Conservation (phyloP, 2,329 filamentous ascomycete genomes). For the Seiridium cupressi region DNA sequence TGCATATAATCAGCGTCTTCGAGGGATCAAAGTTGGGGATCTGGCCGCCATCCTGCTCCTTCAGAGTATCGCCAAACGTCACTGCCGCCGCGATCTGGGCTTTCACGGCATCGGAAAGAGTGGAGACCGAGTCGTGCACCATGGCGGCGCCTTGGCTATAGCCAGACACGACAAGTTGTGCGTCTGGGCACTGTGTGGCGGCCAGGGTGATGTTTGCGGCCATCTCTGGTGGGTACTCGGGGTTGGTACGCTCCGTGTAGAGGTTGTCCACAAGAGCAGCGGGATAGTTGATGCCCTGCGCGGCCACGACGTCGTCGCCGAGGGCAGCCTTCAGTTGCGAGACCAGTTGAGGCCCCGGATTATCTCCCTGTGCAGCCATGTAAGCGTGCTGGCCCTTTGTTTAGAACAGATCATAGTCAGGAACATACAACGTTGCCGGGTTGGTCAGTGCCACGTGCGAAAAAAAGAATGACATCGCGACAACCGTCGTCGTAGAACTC, state of each 20-base stretch:
- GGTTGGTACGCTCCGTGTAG: conserved; percentile 23
- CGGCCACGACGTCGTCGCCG: conserved; percentile 10
- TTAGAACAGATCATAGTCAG: neutral
- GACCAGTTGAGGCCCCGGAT: conserved; percentile 23
- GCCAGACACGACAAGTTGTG: conserved; percentile 31
- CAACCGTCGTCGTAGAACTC: conserved; percentile 34
- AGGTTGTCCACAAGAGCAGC: conserved; percentile 26
- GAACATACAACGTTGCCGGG: conserved; percentile 34
- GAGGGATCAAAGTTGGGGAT: conserved; percentile 26
- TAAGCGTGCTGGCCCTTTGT: neutral
- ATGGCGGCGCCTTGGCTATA: conserved; percentile 29
- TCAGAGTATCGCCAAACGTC: conserved; percentile 29
- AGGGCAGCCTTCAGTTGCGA: conserved; percentile 19
- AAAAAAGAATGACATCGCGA: conserved; percentile 35
- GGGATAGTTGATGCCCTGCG: conserved; percentile 21
- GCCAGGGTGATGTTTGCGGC: conserved; percentile 26
- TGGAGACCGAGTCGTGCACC: conserved; percentile 27
- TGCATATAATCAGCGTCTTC: conserved; percentile 41
- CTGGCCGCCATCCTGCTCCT: conserved; percentile 22
- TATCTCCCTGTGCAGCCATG: conserved; percentile 14
- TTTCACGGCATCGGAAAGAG: conserved; percentile 29
- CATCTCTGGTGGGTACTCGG: conserved; percentile 23
- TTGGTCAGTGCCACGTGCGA: conserved; percentile 37
- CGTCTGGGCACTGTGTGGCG: conserved; percentile 26
- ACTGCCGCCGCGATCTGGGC: conserved; percentile 24